Base-by-base conservation (phyloP, 768 basidiomycete genomes). In the Russula brevipes region DNA sequence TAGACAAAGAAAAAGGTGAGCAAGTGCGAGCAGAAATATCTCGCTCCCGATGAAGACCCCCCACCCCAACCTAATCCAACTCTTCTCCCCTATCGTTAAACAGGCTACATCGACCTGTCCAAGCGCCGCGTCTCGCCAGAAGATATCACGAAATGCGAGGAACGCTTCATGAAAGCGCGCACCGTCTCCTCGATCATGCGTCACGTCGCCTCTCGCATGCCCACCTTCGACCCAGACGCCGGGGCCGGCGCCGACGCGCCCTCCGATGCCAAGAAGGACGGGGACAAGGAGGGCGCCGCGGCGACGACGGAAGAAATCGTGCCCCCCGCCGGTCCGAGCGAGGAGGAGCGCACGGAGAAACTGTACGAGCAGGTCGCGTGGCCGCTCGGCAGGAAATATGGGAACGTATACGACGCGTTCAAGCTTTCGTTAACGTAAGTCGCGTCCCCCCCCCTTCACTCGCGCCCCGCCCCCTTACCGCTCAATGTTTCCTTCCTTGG, bases 81-180 rank as follows among this genome's bases (percentile, higher is more conserved):
- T n/a, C 5, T 30, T 5, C 3, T 3, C 46, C 46, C 1, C 19
- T 33, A 24, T 35, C 41, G 1, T 47, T 24, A n/a, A 17, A 41
- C 67, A 96, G 94, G 96, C 10, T 98, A 99, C 77, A 99, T 99
- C 73, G 97, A 99, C 82, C 82, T 98, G 31, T 98, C 95, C 54
- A 99, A 99, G 80, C 87, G 97, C 65, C 89, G 96, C 69, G 97
- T 99, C 4, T 97, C 94, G 3, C 89, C 96, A 2, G 97, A 99
- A 73, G 97, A 98, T 73, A 96, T 99, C 72, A 85, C 87, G n/a
- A 97, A 97, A 76, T 98, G 97, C 77, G 96, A 98, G 74, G 96
- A 98, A 70, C 86, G 93, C 47, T 99, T 92, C 76, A 94, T 96
- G 84, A 99, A 99, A 77, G 94, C 92, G 16, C 97, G 97, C 78